Evolutionary conservation across 208 protist species (phyloP), one percentile per base, ranked within the genome.

Genomic region (Trypanosoma caninum): DNA sequence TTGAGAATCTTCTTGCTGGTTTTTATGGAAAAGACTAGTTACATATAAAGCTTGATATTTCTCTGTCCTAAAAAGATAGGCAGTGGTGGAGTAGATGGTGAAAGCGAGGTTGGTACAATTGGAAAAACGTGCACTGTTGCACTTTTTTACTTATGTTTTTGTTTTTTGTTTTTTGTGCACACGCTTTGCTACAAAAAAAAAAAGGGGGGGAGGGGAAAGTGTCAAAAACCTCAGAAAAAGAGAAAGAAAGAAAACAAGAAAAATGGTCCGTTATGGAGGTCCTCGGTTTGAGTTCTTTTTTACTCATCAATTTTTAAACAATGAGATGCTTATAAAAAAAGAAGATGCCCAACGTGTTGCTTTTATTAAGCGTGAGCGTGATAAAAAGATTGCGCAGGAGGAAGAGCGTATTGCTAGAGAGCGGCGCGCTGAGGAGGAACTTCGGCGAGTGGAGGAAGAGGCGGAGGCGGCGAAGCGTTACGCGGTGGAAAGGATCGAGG

Each of bases 281-380:
- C 78, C 80, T 4, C 75, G 78, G 8, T 77, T 91, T 72, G 75
- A 73, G 50, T 86, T 88, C 54, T 80, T 76, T 68, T 84, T 74
- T 20, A 72, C 65, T 18, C 72, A 75, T 31, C 70, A 87, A 33
- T 88, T 81, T 51, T 53, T 72, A 44, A 87, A 87, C 63, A 70
- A 84, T 63, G 68, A 76, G 40, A 60, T 72, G 28, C 55, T 62
- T 27, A 88, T 94, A 45, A 18, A 59, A 2, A 78, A 81, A 45
- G 87, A 94, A 65, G 77, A 89, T 10, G 76, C 71, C 3, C 73
- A 78, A 9, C 79, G 82, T 20, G 79, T 87, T 37, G 54, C 50
- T 0, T 73, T 67, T 34, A 86, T 89, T 57, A 10, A 72, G 2
- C 56, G 62, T 16, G 33, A 47, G 10, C 74, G 65, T 23, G 50